A percentile compares a stretch with the other conserved stretches of the same genome.
Conservation (phyloP, 306 rosid genomes). For the Begonia peltatifolia region DNA sequence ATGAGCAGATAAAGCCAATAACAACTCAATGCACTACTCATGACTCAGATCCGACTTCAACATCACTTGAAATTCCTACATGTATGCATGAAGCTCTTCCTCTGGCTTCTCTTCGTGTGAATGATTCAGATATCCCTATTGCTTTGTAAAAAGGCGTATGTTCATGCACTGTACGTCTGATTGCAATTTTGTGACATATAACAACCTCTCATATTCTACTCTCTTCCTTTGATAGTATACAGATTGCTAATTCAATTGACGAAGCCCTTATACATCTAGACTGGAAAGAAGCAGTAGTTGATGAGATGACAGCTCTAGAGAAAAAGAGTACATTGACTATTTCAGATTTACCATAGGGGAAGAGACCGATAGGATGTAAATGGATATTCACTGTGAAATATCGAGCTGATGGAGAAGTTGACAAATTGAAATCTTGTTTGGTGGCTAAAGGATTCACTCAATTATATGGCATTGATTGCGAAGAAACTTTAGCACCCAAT, state of each 20-base stretch:
- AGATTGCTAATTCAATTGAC: neutral
- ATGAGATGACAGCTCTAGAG: neutral
- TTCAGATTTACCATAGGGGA: neutral
- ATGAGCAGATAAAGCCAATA: no score
- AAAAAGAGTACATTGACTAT: neutral
- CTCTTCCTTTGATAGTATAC: neutral
- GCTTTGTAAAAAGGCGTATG: neutral
- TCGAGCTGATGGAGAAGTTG: neutral
- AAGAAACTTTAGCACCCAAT: neutral
- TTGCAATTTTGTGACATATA: neutral
- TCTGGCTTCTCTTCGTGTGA: neutral
- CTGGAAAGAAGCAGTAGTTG: neutral
- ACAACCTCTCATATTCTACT: neutral
- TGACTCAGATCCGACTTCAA: no score
- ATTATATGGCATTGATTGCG: neutral
- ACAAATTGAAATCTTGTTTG: no score
- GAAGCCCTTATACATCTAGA: neutral
- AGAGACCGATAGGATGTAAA: neutral
- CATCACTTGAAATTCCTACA: no score
- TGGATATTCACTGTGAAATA: neutral
- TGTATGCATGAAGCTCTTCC: no score
- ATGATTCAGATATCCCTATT: neutral
- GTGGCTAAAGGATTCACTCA: neutral
- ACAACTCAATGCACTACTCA: no score
- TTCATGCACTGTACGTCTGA: neutral